These are phyloP conservation scores for Pyrenochaeta sp. DNA, from an alignment of 2,329 filamentous ascomycete species.

Conservation along the genomic window DNA sequence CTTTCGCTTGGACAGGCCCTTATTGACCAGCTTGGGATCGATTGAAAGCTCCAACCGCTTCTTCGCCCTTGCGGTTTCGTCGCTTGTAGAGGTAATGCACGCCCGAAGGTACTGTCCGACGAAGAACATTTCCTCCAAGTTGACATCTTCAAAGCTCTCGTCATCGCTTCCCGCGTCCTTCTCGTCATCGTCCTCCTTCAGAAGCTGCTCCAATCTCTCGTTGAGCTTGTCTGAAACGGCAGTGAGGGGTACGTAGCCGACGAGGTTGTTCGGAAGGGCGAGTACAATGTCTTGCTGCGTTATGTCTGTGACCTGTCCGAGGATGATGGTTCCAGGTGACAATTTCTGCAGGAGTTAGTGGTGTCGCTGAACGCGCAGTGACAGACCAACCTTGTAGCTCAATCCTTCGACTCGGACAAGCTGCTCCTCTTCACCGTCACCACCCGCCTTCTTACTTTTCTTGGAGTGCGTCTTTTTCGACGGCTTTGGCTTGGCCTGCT, in stretches of 20 bases:
- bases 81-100: slow-evolving; percentile 79
- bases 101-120: slow-evolving; percentile 89
- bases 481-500: slow-evolving; percentile 55
- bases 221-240: slow-evolving; percentile 85
- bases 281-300: slow-evolving; percentile 80
- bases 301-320: slow-evolving; percentile 86
- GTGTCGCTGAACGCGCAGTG: neutral
- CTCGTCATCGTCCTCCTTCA: slow-evolving; percentile 69
- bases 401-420: slow-evolving; percentile 81
- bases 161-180: slow-evolving; percentile 63
- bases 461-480: slow-evolving; percentile 62
- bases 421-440: slow-evolving; percentile 54
- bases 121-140: slow-evolving; percentile 77
- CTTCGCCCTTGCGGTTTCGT: slow-evolving; percentile 73
- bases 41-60: slow-evolving; percentile 88
- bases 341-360: slow-evolving; percentile 68
- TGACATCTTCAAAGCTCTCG: slow-evolving; percentile 65
- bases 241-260: slow-evolving; percentile 89
- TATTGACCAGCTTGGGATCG: slow-evolving; percentile 80
- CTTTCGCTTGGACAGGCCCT: slow-evolving; percentile 74
- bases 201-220: slow-evolving; percentile 72
- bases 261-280: slow-evolving; percentile 90
- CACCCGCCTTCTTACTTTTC: slow-evolving; percentile 51
- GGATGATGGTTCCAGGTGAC: slow-evolving; percentile 82
- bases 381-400: slow-evolving; percentile 79